Percentiles rank a stretch among this genome's conserved stretches.
Conservation (phyloP, 73 alveolate genomes). For the Paramecium sexaurelia region DNA sequence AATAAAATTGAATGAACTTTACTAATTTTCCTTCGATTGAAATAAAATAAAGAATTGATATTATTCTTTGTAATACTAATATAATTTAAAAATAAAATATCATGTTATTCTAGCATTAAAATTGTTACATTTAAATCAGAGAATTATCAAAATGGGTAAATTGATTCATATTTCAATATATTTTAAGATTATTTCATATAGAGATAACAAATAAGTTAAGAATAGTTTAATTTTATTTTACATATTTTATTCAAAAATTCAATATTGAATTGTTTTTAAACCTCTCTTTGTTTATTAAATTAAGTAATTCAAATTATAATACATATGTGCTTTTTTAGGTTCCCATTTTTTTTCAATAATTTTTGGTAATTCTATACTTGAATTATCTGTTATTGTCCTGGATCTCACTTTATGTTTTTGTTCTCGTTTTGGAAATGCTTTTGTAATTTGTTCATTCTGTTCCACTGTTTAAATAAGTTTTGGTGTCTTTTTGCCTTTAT, state of each 20-base stretch:
- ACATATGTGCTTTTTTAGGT: background rate
- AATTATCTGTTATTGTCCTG: background rate
- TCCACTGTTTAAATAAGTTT: background rate
- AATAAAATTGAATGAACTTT: too few relatives aligned
- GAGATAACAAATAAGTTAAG: too few relatives aligned
- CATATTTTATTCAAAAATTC: background rate
- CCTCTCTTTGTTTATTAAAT: slow-evolving; percentile 35
- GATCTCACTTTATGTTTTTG: background rate
- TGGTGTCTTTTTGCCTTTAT: background rate
- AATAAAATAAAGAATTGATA: too few relatives aligned
- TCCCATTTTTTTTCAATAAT: background rate
- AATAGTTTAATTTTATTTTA: background rate
- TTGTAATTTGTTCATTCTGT: background rate
- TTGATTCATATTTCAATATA: too few relatives aligned
- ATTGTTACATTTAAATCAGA: too few relatives aligned
- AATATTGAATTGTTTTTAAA: background rate
- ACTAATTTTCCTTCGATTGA: too few relatives aligned
- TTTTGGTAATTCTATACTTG: background rate
- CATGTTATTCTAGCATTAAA: too few relatives aligned
- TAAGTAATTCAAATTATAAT: slow-evolving; percentile 14
- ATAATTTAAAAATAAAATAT: too few relatives aligned
- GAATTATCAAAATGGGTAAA: too few relatives aligned
- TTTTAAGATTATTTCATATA: too few relatives aligned
- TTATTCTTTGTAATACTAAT: too few relatives aligned
- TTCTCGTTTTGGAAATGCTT: slow-evolving; percentile 31